Percentiles rank a stretch among this genome's conserved stretches.
Evolutionary conservation across 257 asterid genomes (phyloP).

Genomic region (Cynanchum wilfordii): DNA sequence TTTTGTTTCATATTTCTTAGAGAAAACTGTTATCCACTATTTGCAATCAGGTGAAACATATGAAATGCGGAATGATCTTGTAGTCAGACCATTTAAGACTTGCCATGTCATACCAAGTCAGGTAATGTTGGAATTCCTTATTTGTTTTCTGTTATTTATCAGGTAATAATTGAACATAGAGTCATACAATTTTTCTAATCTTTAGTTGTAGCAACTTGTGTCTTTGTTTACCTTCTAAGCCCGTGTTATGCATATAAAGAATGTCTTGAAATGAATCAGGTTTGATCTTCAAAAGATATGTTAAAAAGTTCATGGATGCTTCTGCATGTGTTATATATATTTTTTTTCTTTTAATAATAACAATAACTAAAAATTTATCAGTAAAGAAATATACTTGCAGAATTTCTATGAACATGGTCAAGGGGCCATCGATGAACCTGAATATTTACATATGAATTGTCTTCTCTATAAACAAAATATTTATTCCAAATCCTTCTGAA

Average conservation of each 20-base stretch:
- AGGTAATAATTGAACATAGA: not conserved
- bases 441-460: not conserved
- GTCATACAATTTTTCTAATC: not conserved
- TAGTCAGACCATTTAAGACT: conserved; percentile 81
- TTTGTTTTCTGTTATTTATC: not conserved
- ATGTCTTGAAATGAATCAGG: too few species aligned
- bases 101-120: conserved; percentile 91
- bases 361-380: not conserved
- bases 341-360: too few species aligned
- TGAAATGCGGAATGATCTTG: conserved; percentile 95
- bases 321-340: too few species aligned
- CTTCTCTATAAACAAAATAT: not conserved
- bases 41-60: conserved; percentile 78
- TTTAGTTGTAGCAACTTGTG: not conserved
- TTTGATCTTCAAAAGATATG: not conserved
- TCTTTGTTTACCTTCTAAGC: too few species aligned
- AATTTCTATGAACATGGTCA: not conserved
- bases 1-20: conserved; percentile 14
- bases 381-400: not conserved
- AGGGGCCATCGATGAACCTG: not conserved
- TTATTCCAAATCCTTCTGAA: not conserved
- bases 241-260: too few species aligned
- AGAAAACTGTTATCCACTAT: conserved; percentile 12
- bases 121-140: conserved; percentile 31
- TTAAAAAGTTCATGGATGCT: not conserved